Evolutionary conservation across 345 rosid genomes (phyloP), one percentile per base, ranked within the genome.

Genomic region (Abelmoschus esculentus): DNA sequence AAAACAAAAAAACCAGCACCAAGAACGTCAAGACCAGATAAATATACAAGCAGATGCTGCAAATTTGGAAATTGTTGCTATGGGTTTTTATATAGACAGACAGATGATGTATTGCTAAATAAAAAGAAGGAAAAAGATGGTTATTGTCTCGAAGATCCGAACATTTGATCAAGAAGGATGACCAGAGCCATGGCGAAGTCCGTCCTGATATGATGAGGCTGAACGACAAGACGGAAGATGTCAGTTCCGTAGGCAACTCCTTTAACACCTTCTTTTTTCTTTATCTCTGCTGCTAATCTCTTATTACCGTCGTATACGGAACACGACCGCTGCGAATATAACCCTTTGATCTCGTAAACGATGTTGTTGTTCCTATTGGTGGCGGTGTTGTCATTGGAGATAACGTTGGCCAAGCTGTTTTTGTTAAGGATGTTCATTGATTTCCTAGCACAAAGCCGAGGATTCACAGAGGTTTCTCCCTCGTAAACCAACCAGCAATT

Each of bases 161-260:
- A 91, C 97, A 95, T 95, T 79, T 89, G 96, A 68, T 91, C 97
- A 5, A 95, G 91, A 44, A 91, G 84, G 72, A 91, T 89, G 74
- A 89, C 91, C 0, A 95, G 63, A 3, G 96, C 90, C 99, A 91
- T 95, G 44, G 97, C 96, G 1, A 85, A 72, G 4, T 88, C 60
- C 3, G 72, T 52, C 14, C 87, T 88, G 70, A 89, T 80, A 46
- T 13, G 14, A 52, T 81, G 91, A 2, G 91, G 82, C 70, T 85
- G 88, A 58, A 95, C 86, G 1, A 87, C 58, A 9, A 95, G 89
- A 7, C 85, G 86, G 79, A 86, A 95, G 0, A 95, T 93, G 59
- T 95, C 97, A 34, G 70, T 72, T 0, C 99, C 97, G 13, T 88
- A 86, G 2, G 73, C 84, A 14, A 80, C 89, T 36, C 93, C 56